Base-by-base conservation (phyloP, 164 flowering plant species). In the Paratinospora sagittata region DNA sequence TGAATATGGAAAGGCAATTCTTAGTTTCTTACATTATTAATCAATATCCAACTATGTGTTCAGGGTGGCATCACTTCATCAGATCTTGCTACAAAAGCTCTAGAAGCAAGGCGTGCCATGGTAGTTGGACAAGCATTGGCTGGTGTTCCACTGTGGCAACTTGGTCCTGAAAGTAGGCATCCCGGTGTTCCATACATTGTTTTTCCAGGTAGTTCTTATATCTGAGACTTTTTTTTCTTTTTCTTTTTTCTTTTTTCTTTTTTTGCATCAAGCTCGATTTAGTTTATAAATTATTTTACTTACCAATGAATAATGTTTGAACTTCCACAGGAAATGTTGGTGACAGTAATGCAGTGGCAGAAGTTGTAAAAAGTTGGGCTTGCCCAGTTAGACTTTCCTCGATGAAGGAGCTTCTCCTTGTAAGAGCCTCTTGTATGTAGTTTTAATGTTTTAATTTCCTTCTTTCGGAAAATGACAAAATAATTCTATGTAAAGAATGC, bases 31-130 rank as follows among this genome's bases (percentile, higher is more conserved):
- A 30, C 4, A 30, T 30, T 30, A 19, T 21, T 71, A 45, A 69
- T 70, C 13, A 63, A 58, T 55, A 19, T 72, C 23, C 24, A 14
- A 37, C 23, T 60, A 10, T 63, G 4, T 36, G 21, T 72, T 74
- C 75, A 96, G 99, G 99, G 99, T 67, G 99, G 99, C 63, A 93
- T 96, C 57, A 93, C 98, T 26, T 96, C 99, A 82, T 96, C 99
- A 33, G 99, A 96, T 81, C 78, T 90, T 77, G 98, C 98, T 63
- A 91, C 98, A 67, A 93, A 89, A 81, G 99, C 95, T 71, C 84
- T 93, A 49, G 93, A 85, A 82, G 97, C 93, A 77, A 84, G 82
- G 70, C 83, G 86, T 77, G 98, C 98, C 49, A 85, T 76, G 74
- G 81, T 96, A 72, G 89, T 90, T 72, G 99, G 99, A 63, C 99